Base-by-base conservation (phyloP, 202 grass and related monocot genomes). In the Dendrocalamus latiflorus region DNA sequence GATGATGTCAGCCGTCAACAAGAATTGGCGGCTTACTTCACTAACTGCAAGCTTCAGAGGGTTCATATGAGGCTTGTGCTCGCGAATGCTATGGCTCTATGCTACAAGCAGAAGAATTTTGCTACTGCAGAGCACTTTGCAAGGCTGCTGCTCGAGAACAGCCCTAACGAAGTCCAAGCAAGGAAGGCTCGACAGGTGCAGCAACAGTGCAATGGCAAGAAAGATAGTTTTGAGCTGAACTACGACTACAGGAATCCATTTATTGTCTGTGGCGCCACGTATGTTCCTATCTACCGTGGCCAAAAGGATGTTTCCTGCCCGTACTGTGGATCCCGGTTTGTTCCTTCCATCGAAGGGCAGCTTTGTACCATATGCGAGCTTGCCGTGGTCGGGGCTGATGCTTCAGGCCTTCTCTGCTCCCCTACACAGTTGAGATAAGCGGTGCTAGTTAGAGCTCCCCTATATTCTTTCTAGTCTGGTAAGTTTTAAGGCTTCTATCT, bases 201-300 rank as follows among this genome's bases (percentile, higher is more conserved):
- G 64, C 93, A 94, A 81, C 87, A 84, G 66, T 87, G 88, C 38
- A 63, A 68, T 47, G 93, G 80, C 51, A 91, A 66, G 83, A 33
- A 84, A 20, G 96, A 99, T 78, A 72, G 74, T 78, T 74, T 34
- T 25, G 74, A 96, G 38, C 78, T 99, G 44, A 96, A 99, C 71
- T 99, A 94, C 47, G 96, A 99, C 76, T 99, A 80, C 67, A 96
- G 96, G 83, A 99, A 99, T 71, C 96, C 96, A 16, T 99, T 99
- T 45, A 87, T 99, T 20, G 93, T 99, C 43, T 99, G 96, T 49
- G 96, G 96, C 41, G 55, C 91, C 22, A 99, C 93, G 2, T 91
- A 76, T 55, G 91, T 92, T 77, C 96, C 93, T 4, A 99, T 99
- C 56, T 99, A 99, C 81, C 93, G 96, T 53, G 96, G 96, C 51